Conservation (phyloP, 164 flowering plant genomes). For the Vitis amurensis region DNA sequence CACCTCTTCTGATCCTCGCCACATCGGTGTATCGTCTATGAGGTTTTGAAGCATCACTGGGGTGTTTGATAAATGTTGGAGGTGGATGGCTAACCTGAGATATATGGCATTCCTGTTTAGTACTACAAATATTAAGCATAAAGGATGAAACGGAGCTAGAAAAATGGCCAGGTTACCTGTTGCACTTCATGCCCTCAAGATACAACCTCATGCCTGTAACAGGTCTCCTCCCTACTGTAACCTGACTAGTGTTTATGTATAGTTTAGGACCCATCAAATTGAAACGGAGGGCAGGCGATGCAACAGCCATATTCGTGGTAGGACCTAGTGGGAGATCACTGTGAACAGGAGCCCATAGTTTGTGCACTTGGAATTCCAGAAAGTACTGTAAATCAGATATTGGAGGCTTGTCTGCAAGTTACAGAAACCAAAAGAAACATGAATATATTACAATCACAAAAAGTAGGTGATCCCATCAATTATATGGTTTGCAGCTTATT, state of each 20-base stretch:
- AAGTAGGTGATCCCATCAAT: too few relatives aligned
- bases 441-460: too few relatives aligned
- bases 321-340: slow-evolving; percentile 66
- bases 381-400: slow-evolving; percentile 60
- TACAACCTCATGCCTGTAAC: slow-evolving; percentile 82
- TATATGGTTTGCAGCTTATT: too few relatives aligned
- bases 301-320: slow-evolving; percentile 27
- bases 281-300: slow-evolving; percentile 49
- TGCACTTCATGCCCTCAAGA: slow-evolving; percentile 72
- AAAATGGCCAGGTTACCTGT: slow-evolving; percentile 39
- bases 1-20: slow-evolving; percentile 47
- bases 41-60: slow-evolving; percentile 50
- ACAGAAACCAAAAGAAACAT: not conserved
- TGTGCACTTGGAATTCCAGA: slow-evolving; percentile 66
- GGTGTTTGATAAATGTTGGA: slow-evolving; percentile 58
- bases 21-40: slow-evolving; percentile 21
- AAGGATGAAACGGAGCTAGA: too few relatives aligned
- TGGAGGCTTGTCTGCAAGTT: slow-evolving; percentile 73
- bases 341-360: slow-evolving; percentile 75
- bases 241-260: slow-evolving; percentile 68
- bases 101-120: not conserved
- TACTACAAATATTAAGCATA: not conserved
- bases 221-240: slow-evolving; percentile 50
- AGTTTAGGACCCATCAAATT: slow-evolving; percentile 75
- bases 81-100: slow-evolving; percentile 77